phyloP scores from a whole-genome alignment of 2,329 filamentous ascomycete genomes.

The Alternaria postmessia region DNA sequence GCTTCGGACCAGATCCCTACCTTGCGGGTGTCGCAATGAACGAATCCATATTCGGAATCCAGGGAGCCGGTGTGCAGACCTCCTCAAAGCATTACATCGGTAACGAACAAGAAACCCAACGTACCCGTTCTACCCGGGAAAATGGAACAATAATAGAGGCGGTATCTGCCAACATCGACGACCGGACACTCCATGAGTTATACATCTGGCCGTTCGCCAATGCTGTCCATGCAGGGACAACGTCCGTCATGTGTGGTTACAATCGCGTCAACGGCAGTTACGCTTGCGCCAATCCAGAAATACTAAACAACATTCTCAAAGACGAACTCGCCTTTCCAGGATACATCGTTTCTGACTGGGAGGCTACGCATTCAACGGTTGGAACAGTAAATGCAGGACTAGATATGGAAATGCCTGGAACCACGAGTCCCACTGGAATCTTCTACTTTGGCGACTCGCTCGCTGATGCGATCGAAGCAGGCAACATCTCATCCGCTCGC shows the following conservation, averaged over 20 bases:
- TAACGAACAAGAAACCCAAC: conserved; percentile 66
- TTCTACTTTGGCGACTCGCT: no score
- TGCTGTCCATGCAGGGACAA: conserved; percentile 64
- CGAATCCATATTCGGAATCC: conserved; percentile 50
- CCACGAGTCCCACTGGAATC: no score
- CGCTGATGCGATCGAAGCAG: no score
- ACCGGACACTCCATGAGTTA: conserved; percentile 58
- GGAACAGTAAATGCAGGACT: conserved; percentile 57
- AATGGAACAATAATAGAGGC: conserved; percentile 60
- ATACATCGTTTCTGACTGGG: conserved; percentile 54
- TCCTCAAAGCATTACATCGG: conserved; percentile 63
- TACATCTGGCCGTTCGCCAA: conserved; percentile 70
- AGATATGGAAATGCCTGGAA: conserved; percentile 57
- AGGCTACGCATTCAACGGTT: conserved; percentile 55
- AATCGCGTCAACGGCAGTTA: conserved; percentile 39
- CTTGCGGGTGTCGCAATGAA: conserved; percentile 52
- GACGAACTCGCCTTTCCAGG: conserved; percentile 61
- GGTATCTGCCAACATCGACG: conserved; percentile 65
- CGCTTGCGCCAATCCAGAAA: conserved; percentile 49
- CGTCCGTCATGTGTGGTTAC: conserved; percentile 63
- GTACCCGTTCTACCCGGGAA: conserved; percentile 35
- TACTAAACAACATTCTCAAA: conserved; percentile 60
- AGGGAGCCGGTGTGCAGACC: conserved; percentile 53
- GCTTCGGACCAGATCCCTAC: conserved; percentile 53
- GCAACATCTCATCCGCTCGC: conserved; percentile 23